A percentile compares a stretch with the other conserved stretches of the same genome.
These are phyloP conservation scores for Dentipellis fragilis DNA, from an alignment of 768 basidiomycete species.

Conservation along the genomic window DNA sequence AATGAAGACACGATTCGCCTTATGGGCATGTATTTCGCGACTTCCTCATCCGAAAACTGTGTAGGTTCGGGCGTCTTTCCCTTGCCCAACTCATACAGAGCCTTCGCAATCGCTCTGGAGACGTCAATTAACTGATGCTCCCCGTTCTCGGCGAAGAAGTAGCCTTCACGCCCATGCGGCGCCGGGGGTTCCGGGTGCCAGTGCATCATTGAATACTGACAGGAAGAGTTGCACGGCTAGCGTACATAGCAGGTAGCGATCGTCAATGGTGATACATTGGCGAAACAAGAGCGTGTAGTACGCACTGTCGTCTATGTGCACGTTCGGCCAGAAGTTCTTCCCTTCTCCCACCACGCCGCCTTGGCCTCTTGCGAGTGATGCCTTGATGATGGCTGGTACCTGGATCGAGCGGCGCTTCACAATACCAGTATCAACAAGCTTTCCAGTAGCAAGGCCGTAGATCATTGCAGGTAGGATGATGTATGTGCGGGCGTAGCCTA, in stretches of 20 bases:
- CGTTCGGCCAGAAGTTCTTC: slow-evolving; percentile 47
- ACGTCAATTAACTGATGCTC: slow-evolving; percentile 26
- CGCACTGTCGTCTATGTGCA: slow-evolving; percentile 45
- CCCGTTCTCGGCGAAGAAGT: slow-evolving; percentile 24
- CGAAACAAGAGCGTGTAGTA: not conserved
- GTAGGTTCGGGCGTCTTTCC: slow-evolving; percentile 29
- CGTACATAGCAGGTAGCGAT: too few relatives aligned
- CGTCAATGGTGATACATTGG: too few relatives aligned
- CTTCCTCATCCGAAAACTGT: slow-evolving; percentile 32
- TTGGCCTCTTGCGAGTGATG: slow-evolving; percentile 34
- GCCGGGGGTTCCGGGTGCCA: slow-evolving; percentile 6
- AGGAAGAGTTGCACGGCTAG: slow-evolving; percentile 35
- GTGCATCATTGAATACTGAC: slow-evolving; percentile 29
- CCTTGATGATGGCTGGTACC: slow-evolving; percentile 38
- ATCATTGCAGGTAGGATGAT: slow-evolving; percentile 50
- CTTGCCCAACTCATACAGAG: slow-evolving; percentile 22
- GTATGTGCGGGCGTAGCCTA: slow-evolving; percentile 41
- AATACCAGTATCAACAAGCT: slow-evolving; percentile 40
- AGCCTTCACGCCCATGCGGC: slow-evolving; percentile 26
- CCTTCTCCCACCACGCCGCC: slow-evolving; percentile 50
- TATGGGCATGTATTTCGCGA: slow-evolving; percentile 25
- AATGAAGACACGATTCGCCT: not conserved
- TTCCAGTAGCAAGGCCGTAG: slow-evolving; percentile 41
- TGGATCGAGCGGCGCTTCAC: slow-evolving; percentile 43
- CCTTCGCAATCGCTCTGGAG: slow-evolving; percentile 26